These are phyloP conservation scores for Inosperma sp. DNA, from an alignment of 768 basidiomycete genomes.

Conservation along the genomic window DNA sequence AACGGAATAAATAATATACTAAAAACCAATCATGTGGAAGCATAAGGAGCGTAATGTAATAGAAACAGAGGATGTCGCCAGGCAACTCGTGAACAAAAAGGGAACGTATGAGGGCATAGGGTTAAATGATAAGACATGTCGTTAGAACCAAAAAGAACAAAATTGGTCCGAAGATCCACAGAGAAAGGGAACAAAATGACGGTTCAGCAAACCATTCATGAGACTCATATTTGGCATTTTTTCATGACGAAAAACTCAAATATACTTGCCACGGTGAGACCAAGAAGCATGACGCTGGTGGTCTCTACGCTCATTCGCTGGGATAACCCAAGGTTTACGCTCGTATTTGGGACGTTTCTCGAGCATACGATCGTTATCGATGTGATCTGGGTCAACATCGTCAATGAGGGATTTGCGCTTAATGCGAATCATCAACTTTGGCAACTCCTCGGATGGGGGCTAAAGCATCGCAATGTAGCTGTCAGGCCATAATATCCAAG, in stretches of 20 bases:
- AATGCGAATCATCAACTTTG: constrained; percentile 26
- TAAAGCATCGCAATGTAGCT: not conserved
- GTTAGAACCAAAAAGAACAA: no score
- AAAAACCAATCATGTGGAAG: no score
- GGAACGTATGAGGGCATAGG: no score
- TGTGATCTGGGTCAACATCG: constrained; percentile 18
- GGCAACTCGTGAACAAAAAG: no score
- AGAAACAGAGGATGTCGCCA: no score
- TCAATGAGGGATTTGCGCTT: constrained; percentile 34
- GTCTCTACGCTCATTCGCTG: not conserved
- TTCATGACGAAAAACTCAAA: no score
- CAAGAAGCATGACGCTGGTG: not conserved
- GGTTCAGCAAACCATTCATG: no score
- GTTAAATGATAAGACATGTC: no score
- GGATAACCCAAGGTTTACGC: constrained; percentile 15
- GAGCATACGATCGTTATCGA: not conserved
- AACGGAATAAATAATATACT: no score
- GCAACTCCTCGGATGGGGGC: constrained; percentile 13
- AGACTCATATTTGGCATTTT: no score
- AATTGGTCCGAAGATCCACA: no score
- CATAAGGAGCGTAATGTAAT: no score
- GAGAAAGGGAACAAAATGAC: not conserved
- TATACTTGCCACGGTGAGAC: not conserved
- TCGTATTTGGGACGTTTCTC: constrained; percentile 39
- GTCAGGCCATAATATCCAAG: not conserved